Base-by-base conservation (phyloP, 441 rosid species). In the Theobroma grandiflorum region DNA sequence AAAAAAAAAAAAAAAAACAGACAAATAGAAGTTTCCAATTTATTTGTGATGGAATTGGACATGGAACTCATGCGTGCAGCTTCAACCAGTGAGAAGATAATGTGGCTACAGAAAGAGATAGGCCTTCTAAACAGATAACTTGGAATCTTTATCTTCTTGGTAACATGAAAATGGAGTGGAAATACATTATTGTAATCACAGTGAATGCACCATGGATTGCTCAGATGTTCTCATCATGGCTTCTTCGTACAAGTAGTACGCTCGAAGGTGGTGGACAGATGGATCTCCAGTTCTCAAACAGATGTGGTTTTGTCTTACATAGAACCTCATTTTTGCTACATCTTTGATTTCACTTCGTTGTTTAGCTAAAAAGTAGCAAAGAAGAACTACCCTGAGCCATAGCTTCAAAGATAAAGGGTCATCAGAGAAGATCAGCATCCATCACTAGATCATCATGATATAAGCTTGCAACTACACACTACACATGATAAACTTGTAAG, bases 101-200 rank as follows among this genome's bases (percentile, higher is more conserved):
- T 67, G 53, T 67, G 49, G 20, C 43, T 63, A 63, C 68, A 63
- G 4, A 63, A 63, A 45, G 35, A 67, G 72, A 67, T 45, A 43
- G 20, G 16, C 53, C 42, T 67, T 67, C 22, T 43, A 67, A 67
- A 42, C 0, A 40, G 50, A 67, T 38, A 40, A 40, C 31, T 66
- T 8, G 72, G 72, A 67, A 42, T 67, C 35, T 42, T 67, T 20
- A 67, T 42, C 35, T 67, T 42, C 49, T 2, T 4, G 43, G 42
- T 50, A 71, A 50, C 75, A 52, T 50, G 75, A 50, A 45, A 68
- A 35, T 50, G 45, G 61, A 50, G n/a, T 33, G 20, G 62, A 71
- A 52, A 71, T 33, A 15, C 42, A 71, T 71, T 52, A 33, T 16
- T 52, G n/a, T 52, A 50, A 14, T 31, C 43, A 50, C 42, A 26